These are phyloP conservation scores for Acacia crassicarpa DNA, from an alignment of 306 rosid genomes.

Conservation along the genomic window DNA sequence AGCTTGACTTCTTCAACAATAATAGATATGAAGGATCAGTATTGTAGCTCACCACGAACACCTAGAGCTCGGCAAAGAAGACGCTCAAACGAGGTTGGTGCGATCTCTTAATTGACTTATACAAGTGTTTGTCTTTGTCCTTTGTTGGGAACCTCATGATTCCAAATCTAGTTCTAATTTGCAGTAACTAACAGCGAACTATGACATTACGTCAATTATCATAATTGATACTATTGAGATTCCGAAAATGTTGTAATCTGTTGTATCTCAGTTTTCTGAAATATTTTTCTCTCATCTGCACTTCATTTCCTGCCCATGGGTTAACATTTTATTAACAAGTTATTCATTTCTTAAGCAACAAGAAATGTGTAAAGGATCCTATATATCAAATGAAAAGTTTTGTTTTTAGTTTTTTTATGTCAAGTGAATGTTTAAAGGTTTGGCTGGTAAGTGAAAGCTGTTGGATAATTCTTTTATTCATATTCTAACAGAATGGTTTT, in stretches of 20 bases:
- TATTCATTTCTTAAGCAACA: background rate
- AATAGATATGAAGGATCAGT: conserved; percentile 47
- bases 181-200: background rate
- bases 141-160: conserved; percentile 1
- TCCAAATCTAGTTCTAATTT: background rate
- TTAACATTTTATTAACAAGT: background rate
- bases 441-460: background rate
- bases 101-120: background rate
- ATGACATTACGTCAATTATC: conserved; percentile 3
- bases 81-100: conserved; percentile 74
- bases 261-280: background rate
- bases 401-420: too few relatives aligned
- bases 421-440: background rate
- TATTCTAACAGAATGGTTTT: background rate
- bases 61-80: conserved; percentile 52
- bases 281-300: background rate
- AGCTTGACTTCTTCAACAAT: conserved; percentile 23
- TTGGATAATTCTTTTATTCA: background rate
- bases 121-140: background rate
- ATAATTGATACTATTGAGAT: background rate
- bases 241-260: background rate
- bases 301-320: background rate
- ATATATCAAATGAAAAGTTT: background rate
- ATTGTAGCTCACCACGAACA: conserved; percentile 39
- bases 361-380: background rate